Evolutionary conservation across 345 rosid genomes (phyloP), one percentile per base, ranked within the genome.

Genomic region (Brassica napus): DNA sequence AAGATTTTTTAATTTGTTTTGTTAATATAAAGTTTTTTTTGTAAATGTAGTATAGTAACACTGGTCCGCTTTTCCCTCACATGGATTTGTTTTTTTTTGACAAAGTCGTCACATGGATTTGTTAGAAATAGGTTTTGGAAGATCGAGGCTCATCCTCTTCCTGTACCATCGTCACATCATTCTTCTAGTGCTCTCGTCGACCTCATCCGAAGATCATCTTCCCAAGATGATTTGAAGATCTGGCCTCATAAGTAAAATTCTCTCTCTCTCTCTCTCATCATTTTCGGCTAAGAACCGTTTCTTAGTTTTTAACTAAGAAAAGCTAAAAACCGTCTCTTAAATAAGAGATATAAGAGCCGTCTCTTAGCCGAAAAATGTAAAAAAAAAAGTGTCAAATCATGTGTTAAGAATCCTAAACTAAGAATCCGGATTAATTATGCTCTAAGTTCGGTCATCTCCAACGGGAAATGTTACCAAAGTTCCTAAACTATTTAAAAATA

Each of bases 221-320:
- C 23, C 68, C 81, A 86, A 64, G 98, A 86, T 6, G 98, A 89
- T 67, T 54, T 81, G 63, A 92, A 91, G 84, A 85, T 88, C 68
- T 94, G 98, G 97, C 93, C 98, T 70, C 89, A 92, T 75, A 92
- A 91, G 97, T 91, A 58, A 80, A 74, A 39, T 34, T 61, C 72
- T 28, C 21, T 34, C 44, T 30, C 6, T 28, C 21, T 59, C 34
- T 64, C 16, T 18, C 49, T 60, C 37, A 3, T 24, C 8, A 42
- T 54, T 49, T 18, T 18, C 0, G 18, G 18, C 18, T 18, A 18
- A 18, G 18, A 18, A 18, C 18, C 18, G 18, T 18, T 18, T 18
- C 18, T 18, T 18, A 18, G 18, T 18, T 18, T 18, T 18, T 18
- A 18, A 18, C 18, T 18, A 18, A 18, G 18, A 18, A 18, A 18